Evolutionary conservation across 2,329 filamentous ascomycete species (phyloP).

Genomic region (Fusarium papillatum): DNA sequence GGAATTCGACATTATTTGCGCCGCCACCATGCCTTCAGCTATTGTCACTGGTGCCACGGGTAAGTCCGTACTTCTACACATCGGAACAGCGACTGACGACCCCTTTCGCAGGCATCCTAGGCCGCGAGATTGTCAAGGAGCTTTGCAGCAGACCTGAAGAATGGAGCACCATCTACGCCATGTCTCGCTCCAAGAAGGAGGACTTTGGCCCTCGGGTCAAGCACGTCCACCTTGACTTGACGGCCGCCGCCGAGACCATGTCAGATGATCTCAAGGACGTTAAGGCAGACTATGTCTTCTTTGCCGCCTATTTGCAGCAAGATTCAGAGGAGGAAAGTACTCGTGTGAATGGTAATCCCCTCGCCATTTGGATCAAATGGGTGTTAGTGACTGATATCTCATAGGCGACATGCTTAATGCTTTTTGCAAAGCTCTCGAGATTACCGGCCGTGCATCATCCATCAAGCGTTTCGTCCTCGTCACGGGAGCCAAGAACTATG

Average conservation of each 20-base stretch:
- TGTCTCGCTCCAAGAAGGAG: conserved; percentile 18
- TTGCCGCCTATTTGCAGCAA: conserved; percentile 14
- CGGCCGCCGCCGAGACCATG: conserved; percentile 1
- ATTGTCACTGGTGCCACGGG: neutral
- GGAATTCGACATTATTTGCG: neutral
- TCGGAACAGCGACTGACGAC: neutral
- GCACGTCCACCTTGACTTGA: conserved; percentile 17
- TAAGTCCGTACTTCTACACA: neutral
- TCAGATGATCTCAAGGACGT: neutral
- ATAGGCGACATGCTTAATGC: conserved; percentile 10
- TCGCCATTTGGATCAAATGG: rapidly evolving
- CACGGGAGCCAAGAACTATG: conserved; percentile 15
- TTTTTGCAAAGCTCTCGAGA: conserved; percentile 1
- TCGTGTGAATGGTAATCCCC: neutral
- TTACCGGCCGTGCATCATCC: neutral
- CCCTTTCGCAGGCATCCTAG: neutral
- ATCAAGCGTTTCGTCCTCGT: conserved; percentile 11
- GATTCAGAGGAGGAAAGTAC: neutral
- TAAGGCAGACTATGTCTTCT: conserved; percentile 15
- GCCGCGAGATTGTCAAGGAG: conserved; percentile 8
- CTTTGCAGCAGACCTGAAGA: neutral
- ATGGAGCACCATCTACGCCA: conserved; percentile 14
- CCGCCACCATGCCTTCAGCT: neutral
- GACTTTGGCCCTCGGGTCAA: conserved; percentile 14
- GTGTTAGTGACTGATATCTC: neutral